Base-by-base conservation (phyloP, 805 yeast species). In the Teunomyces atbi region DNA sequence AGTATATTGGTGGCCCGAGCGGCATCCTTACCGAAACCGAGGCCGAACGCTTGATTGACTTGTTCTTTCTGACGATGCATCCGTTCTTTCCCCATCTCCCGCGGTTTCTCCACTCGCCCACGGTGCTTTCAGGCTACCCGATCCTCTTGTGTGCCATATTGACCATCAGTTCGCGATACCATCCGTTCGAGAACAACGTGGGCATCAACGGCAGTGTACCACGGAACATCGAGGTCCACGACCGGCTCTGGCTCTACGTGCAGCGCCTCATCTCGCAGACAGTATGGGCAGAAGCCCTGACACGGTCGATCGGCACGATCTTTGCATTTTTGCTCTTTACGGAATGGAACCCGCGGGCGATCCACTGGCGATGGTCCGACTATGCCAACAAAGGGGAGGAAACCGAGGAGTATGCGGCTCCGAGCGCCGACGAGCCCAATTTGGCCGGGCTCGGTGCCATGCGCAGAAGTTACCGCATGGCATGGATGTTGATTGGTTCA, bases 321-420 rank as follows among this genome's bases (percentile, higher is more conserved):
- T 75, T 86, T 49, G 91, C 97, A 0, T 88, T 91, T 59, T 65
- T 91, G 42, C 69, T 91, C 13, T 84, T 89, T 55, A 87, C 96
- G 0, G 97, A 92, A 63, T 91, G 98, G 98, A 89, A 90, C 56
- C 97, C 97, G 3, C 71, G 96, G 45, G 96, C 96, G 3, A 89
- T 90, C 49, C 97, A 90, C 63, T 85, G 90, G 84, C 69, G 89
- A 53, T 81, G 92, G 87, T 68, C 82, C 0, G 96, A 91, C 65
- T 87, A 89, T 65, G 96, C 92, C 1, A 84, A 85, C 55, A 65
- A 69, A 42, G 73, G 79, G 0, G 83, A 77, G 6, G 82, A 76
- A 46, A 46, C 13, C 23, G 52, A 3, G 56, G 56, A 42, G 54
- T 37, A 20, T 15, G 42, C 32, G 10, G 41, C 34, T 10, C 33